Conservation (phyloP, 2,329 filamentous ascomycete genomes). For the Zasmidium cellare region DNA sequence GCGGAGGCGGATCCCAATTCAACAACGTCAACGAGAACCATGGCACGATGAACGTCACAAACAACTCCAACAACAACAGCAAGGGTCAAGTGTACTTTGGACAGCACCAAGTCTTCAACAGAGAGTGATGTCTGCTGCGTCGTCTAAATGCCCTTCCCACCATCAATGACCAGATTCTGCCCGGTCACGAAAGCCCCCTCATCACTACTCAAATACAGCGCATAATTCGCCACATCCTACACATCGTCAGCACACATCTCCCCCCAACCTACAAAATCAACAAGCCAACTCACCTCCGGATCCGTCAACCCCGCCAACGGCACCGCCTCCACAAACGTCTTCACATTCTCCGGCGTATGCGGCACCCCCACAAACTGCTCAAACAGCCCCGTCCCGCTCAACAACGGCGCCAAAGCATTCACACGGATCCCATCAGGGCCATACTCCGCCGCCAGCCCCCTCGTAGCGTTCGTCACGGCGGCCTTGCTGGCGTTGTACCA, state of each 20-base stretch:
- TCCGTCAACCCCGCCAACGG: conserved; percentile 3
- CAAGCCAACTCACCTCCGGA: not conserved
- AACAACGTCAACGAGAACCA: no score
- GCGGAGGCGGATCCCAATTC: no score
- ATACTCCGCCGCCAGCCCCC: not conserved
- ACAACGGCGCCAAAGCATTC: not conserved
- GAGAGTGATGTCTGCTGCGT: no score
- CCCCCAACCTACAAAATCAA: not conserved
- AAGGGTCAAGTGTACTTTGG: no score
- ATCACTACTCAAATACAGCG: not conserved
- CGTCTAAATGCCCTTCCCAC: not conserved
- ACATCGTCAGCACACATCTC: not conserved
- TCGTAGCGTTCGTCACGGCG: not conserved
- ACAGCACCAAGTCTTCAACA: no score
- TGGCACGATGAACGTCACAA: no score
- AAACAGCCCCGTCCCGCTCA: conserved; percentile 2
- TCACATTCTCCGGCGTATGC: conserved; percentile 6
- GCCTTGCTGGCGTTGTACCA: conserved; percentile 4
- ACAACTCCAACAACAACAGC: no score
- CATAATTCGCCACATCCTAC: not conserved
- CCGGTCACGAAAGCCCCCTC: not conserved
- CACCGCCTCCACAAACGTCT: conserved; percentile 5
- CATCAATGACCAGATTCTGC: conserved; percentile 2
- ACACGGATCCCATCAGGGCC: not conserved
- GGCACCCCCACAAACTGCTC: conserved; percentile 3